Evolutionary conservation across 495 filamentous ascomycete species (phyloP), one percentile per base, ranked within the genome.

Genomic region (Penicillium atrosanguineum): DNA sequence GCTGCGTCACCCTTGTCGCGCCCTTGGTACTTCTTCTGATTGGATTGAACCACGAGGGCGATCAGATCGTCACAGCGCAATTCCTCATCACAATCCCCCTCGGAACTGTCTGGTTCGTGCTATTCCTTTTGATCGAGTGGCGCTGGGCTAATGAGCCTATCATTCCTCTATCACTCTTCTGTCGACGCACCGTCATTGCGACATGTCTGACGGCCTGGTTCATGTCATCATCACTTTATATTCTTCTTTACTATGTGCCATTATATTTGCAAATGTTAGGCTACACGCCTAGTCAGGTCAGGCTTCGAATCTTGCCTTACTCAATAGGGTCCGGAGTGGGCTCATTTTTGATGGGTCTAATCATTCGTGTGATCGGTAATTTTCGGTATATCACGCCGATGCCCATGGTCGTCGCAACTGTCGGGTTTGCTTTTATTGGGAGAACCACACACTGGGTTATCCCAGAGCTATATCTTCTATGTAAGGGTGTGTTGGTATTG

Each of bases 201-300:
- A 36, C 53, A 4, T 61, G 58, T 16, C 34, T 61, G 46, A 53
- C 58, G 4, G 53, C 53, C 8, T 61, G 58, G 58, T 61, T 61
- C 38, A 43, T 56, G 58, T 53, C 53, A 16, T 53, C 55, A 49
- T 28, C 49, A 0, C 44, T 53, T 12, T 61, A 53, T 23, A 45
- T 53, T 18, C 49, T 61, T 14, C 45, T 26, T 16, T 61, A 49
- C 23, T 56, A 61, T 39, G 50, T 53, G 4, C 58, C 58, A 3
- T 18, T 61, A 9, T 56, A 61, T 15, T 44, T 61, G n/a, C 46
- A 61, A 11, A 34, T 48, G 44, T 26, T 56, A 26, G 53, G 59
- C 7, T 25, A 54, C 23, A 57, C 59, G 0, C 53, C 53, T 16
- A 53, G 53, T 18, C 20, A 50, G 18, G 54, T 52, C 18, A 53